These are phyloP conservation scores for Gillenia trifoliata DNA, from an alignment of 306 rosid genomes.

Conservation along the genomic window DNA sequence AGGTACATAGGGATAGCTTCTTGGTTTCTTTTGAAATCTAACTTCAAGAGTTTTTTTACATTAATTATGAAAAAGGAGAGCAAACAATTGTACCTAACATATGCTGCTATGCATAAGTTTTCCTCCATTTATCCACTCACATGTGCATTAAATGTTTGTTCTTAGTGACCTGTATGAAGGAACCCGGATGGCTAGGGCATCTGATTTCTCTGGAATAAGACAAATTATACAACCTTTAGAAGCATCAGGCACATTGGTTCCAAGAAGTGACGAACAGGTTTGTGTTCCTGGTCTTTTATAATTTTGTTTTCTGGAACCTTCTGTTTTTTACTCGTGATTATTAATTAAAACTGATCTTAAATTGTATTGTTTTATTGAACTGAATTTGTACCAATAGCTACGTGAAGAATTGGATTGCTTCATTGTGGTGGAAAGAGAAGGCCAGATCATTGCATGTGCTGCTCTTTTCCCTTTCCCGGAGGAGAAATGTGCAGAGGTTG, in stretches of 20 bases:
- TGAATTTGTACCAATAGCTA: conserved; percentile 39
- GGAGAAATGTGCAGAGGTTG: conserved; percentile 91
- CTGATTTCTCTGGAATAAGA: conserved; percentile 70
- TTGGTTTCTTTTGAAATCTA: not conserved
- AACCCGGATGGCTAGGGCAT: conserved; percentile 69
- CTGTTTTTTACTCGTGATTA: not conserved
- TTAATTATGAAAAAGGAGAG: not conserved
- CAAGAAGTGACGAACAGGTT: conserved; percentile 81
- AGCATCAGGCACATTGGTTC: conserved; percentile 72
- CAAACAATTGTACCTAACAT: not conserved
- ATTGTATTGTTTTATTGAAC: not conserved
- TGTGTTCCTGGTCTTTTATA: conserved; percentile 1
- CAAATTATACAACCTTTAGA: conserved; percentile 71
- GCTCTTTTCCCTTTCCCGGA: conserved; percentile 74
- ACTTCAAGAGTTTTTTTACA: not conserved
- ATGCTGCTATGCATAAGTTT: not conserved
- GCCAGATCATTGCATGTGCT: conserved; percentile 92
- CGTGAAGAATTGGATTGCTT: conserved; percentile 54
- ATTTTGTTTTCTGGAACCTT: not conserved
- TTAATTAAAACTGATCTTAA: not conserved
- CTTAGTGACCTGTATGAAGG: conserved; percentile 91
- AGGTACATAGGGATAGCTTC: not conserved
- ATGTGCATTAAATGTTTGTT: conserved; percentile 15
- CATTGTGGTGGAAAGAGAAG: conserved; percentile 87
- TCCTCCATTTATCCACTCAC: conserved; percentile 12